Evolutionary conservation across 2,329 filamentous ascomycete species (phyloP).

Genomic region (Blumeriella jaapii): DNA sequence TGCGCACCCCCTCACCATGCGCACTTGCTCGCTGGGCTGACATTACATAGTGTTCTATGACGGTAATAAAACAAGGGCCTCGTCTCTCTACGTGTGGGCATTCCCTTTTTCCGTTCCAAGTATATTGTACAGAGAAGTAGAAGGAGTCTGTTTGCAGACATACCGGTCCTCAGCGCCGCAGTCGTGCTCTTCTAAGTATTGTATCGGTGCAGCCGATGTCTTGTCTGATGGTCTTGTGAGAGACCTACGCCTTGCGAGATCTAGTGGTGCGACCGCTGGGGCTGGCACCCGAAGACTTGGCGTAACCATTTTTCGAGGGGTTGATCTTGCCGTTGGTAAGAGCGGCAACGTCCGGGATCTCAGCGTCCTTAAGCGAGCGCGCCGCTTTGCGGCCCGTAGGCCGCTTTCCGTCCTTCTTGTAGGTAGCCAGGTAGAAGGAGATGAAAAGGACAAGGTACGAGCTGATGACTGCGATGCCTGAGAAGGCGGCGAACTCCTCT

Average conservation of each 20-base stretch:
- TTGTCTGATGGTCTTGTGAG: slow-evolving; percentile 1
- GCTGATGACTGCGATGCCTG: slow-evolving; percentile 82
- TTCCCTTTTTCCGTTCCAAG: slow-evolving; percentile 6
- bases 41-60: slow-evolving; percentile 17
- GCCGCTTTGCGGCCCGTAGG: slow-evolving; percentile 69
- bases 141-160: slow-evolving; percentile 13
- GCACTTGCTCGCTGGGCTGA: slow-evolving; percentile 4
- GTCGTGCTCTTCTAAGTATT: slow-evolving; percentile 5
- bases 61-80: slow-evolving; percentile 5
- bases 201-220: slow-evolving; percentile 8
- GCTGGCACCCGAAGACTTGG: slow-evolving; percentile 30
- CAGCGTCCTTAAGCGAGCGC: slow-evolving; percentile 33
- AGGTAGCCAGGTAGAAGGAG: slow-evolving; percentile 95
- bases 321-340: slow-evolving; percentile 24
- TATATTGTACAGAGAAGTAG: slow-evolving; percentile 22
- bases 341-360: slow-evolving; percentile 26
- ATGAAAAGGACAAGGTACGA: slow-evolving; percentile 98
- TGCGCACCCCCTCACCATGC: background rate
- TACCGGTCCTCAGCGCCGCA: slow-evolving; percentile 11
- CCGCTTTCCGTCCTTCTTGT: slow-evolving; percentile 76
- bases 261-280: slow-evolving; percentile 23
- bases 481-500: slow-evolving; percentile 91
- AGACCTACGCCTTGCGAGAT: slow-evolving; percentile 27
- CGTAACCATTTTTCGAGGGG: slow-evolving; percentile 31
- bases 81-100: too few relatives aligned